Evolutionary conservation across 192 early-diverging fungal genomes (phyloP).

Genomic region (Chytriomyces hyalinus): DNA sequence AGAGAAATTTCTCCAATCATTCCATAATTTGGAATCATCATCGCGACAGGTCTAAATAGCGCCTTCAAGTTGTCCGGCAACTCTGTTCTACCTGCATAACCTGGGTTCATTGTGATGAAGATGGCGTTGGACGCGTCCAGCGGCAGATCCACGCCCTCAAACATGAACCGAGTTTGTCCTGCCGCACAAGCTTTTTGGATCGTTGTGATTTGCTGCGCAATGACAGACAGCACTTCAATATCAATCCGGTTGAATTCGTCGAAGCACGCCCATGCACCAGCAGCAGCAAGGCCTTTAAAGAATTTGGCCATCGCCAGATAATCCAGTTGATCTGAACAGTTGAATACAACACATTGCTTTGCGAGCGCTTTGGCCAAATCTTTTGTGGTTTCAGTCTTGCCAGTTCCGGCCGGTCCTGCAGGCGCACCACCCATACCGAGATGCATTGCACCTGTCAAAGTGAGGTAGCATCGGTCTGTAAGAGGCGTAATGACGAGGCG

Average conservation of each 20-base stretch:
- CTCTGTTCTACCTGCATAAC: conserved; percentile 68
- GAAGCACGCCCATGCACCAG: conserved; percentile 71
- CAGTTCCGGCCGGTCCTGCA: conserved; percentile 65
- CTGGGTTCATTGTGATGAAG: conserved; percentile 69
- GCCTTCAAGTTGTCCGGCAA: conserved; percentile 68
- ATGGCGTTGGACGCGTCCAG: conserved; percentile 66
- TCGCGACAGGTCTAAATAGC: conserved; percentile 66
- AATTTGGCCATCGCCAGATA: conserved; percentile 71
- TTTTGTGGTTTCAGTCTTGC: conserved; percentile 67
- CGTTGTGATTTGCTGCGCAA: conserved; percentile 68
- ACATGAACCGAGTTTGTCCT: conserved; percentile 59
- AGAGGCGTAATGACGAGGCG: conserved; percentile 65
- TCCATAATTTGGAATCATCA: conserved; percentile 73
- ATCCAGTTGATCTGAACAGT: conserved; percentile 68
- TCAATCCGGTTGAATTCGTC: conserved; percentile 71
- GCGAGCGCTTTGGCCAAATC: conserved; percentile 66
- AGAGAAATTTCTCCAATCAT: conserved; percentile 70
- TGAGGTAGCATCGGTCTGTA: conserved; percentile 66
- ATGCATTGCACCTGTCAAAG: conserved; percentile 65
- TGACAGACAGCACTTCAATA: conserved; percentile 67
- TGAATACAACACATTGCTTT: conserved; percentile 70
- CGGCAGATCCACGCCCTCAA: conserved; percentile 65
- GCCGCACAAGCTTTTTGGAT: conserved; percentile 62
- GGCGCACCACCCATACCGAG: conserved; percentile 69
- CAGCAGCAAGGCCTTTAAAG: conserved; percentile 63